A percentile compares a stretch with the other conserved stretches of the same genome.
phyloP scores from a whole-genome alignment of 805 yeast genomes.

The Dipodascopsis uninucleata region DNA sequence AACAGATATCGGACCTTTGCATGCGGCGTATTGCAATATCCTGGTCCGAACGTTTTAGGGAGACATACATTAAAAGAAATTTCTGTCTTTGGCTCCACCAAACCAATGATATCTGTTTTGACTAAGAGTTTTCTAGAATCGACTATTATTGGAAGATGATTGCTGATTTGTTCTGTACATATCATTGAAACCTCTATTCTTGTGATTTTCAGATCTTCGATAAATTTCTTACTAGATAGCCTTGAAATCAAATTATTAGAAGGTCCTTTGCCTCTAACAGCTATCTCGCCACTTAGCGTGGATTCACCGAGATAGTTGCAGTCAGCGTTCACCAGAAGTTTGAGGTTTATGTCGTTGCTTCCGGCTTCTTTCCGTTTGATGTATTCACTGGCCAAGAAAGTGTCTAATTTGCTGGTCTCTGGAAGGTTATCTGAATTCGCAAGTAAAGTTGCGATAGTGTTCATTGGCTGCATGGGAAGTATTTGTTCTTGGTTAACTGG shows the following conservation, averaged over 20 bases:
- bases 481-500: not conserved
- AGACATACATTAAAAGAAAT: not conserved
- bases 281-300: not conserved
- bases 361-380: constrained; percentile 1
- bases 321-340: constrained; percentile 6
- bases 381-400: constrained; percentile 5
- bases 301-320: constrained; percentile 5
- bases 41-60: constrained; percentile 7
- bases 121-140: not conserved
- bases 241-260: not conserved
- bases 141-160: too few species aligned
- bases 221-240: constrained; percentile 2
- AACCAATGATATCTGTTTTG: not conserved
- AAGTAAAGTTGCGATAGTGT: not conserved
- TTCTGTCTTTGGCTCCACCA: not conserved
- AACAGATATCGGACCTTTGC: constrained; percentile 4
- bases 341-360: not conserved
- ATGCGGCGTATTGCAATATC: constrained; percentile 1
- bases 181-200: constrained; percentile 4
- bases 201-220: not conserved
- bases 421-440: not conserved
- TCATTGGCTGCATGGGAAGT: constrained; percentile 2
- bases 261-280: constrained; percentile 2
- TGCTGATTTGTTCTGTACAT: too few species aligned
- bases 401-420: not conserved